Evolutionary conservation across 441 rosid genomes (phyloP).

Genomic region (Pelargonium australe): DNA sequence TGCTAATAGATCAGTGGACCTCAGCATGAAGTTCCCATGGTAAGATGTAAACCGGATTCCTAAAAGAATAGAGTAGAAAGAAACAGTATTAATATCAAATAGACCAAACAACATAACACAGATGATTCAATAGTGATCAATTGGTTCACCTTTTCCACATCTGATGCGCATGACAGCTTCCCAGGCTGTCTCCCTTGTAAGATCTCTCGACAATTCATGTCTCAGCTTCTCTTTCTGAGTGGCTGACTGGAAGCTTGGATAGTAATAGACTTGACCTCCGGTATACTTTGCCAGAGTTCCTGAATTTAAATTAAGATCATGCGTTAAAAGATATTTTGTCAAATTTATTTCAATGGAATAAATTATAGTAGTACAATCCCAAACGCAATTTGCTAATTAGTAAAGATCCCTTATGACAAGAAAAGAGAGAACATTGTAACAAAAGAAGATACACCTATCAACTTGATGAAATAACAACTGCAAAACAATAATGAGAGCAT

Average conservation of each 20-base stretch:
- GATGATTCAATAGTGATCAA: constrained; percentile 6
- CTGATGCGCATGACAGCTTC: constrained; percentile 97
- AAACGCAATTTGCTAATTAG: not conserved
- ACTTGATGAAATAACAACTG: not conserved
- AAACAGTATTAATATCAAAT: constrained; percentile 21
- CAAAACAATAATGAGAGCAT: not conserved
- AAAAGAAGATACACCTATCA: not conserved
- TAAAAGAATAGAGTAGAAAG: constrained; percentile 31
- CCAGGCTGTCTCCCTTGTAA: constrained; percentile 99
- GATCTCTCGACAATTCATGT: constrained; percentile 89
- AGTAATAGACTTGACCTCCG: constrained; percentile 93
- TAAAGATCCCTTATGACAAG: not conserved
- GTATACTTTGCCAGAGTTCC: constrained; percentile 95
- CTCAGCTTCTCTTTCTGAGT: constrained; percentile 75
- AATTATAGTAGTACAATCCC: not conserved
- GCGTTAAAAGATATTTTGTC: not conserved
- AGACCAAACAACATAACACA: not conserved
- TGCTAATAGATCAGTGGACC: constrained; percentile 90
- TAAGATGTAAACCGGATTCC: constrained; percentile 90
- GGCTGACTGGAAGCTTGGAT: constrained; percentile 77
- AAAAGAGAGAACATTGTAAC: not conserved
- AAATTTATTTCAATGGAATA: not conserved
- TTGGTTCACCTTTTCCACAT: constrained; percentile 92
- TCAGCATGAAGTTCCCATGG: constrained; percentile 98
- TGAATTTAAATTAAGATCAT: not conserved